These are phyloP conservation scores for Botrytis deweyae DNA, from an alignment of 2,329 filamentous ascomycete genomes.

Conservation along the genomic window DNA sequence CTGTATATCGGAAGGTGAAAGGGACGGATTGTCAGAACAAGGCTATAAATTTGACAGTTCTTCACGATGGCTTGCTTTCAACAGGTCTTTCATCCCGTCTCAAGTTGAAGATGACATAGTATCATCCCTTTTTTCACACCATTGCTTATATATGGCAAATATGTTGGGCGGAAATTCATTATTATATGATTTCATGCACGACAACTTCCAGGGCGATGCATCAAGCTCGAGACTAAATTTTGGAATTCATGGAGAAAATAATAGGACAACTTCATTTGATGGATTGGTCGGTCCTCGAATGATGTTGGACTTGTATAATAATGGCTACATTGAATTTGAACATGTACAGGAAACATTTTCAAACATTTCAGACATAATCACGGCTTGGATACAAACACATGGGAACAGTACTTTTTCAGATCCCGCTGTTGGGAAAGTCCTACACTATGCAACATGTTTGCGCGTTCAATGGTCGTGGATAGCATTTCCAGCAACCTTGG, in stretches of 20 bases:
- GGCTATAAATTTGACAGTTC: not conserved
- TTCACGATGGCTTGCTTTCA: not conserved
- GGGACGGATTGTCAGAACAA: rapidly evolving
- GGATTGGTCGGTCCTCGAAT: not conserved
- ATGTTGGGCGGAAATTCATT: not conserved
- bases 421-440: not conserved
- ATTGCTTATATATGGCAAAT: not conserved
- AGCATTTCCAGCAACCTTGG: not conserved
- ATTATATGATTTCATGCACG: rapidly evolving
- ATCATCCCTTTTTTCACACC: not conserved
- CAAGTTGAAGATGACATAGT: not conserved
- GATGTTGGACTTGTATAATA: not conserved
- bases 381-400: not conserved
- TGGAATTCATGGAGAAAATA: too few relatives aligned
- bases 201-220: rapidly evolving
- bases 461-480: not conserved
- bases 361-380: not conserved
- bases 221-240: too few relatives aligned
- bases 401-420: not conserved
- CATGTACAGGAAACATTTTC: not conserved
- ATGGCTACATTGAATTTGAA: not conserved
- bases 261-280: rapidly evolving
- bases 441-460: not conserved
- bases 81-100: rapidly evolving
- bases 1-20: not conserved